Conservation (phyloP, 257 asterid genomes). For the Solanum ossicruentum region DNA sequence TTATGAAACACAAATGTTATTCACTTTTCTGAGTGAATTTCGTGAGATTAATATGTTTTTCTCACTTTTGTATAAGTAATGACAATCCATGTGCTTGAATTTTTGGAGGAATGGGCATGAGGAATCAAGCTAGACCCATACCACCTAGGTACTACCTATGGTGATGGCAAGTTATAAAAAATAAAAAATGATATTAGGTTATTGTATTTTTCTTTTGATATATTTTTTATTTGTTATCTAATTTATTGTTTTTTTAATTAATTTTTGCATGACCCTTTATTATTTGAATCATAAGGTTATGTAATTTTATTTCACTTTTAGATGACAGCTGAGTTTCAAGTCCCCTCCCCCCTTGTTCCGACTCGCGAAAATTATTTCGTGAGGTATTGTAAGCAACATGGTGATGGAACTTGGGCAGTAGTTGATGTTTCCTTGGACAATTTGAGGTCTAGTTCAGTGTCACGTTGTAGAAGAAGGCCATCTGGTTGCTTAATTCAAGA, state of each 20-base stretch:
- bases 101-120: neutral
- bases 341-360: slow-evolving; percentile 47
- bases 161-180: neutral
- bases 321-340: slow-evolving; percentile 56
- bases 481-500: slow-evolving; percentile 55
- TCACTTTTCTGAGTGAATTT: too few relatives aligned
- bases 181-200: too few relatives aligned
- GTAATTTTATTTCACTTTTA: neutral
- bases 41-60: too few relatives aligned
- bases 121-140: neutral
- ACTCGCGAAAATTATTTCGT: slow-evolving; percentile 39
- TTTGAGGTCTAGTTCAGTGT: slow-evolving; percentile 16
- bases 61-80: neutral
- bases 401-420: slow-evolving; percentile 41
- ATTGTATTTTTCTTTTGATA: too few relatives aligned
- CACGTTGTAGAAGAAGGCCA: slow-evolving; percentile 40
- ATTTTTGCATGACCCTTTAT: neutral
- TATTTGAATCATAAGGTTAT: neutral
- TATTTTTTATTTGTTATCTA: neutral
- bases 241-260: neutral
- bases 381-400: slow-evolving; percentile 39
- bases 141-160: neutral
- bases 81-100: neutral
- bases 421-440: slow-evolving; percentile 53
- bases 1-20: too few relatives aligned